Evolutionary conservation across 148 eudicot species (phyloP), one percentile per base, ranked within the genome.

Genomic region (Chenopodium album): DNA sequence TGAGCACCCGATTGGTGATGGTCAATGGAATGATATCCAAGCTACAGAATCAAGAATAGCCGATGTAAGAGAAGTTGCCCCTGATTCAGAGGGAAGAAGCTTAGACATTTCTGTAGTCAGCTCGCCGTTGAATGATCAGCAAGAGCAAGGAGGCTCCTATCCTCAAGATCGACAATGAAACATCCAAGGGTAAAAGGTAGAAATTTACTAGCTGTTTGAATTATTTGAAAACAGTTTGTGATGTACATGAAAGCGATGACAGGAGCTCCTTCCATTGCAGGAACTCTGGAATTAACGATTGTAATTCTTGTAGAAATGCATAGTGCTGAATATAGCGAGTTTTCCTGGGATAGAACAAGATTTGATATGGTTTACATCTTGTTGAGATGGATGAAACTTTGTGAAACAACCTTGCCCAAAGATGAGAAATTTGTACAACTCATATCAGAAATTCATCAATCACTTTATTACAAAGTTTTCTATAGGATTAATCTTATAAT

Each of bases 21-120:
- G 88, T 81, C 97, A 89, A 82, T 96, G 98, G 98, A 96, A 88
- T 73, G 99, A 96, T 82, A 96, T 94, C 83, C 91, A 90, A 82
- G 88, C 98, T 34, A 91, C 98, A 9, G 99, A 96, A 29, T 90
- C 98, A 64, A 86, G 87, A 32, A 91, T 96, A 83, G 90, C 99
- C 11, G 99, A 96, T 74, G 99, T 96, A 8, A 87, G 99, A 82
- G 99, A 96, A 85, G 87, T 96, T 73, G 84, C 88, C 28, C 84
- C 85, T 4, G 90, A 88, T 83, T 81, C 85, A 50, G 93, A 87
- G 79, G 85, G 88, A 63, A 86, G 86, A 79, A 95, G 96, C 83
- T 82, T 88, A 37, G 98, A 95, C 79, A 92, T 93, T n/a, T 84
- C 97, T 13, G 98, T 93, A 34, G 90, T 93, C 84, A 87, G 79